Percentiles rank a stretch among this genome's conserved stretches.
Evolutionary conservation across 257 asterid genomes (phyloP).

Genomic region (Solanum microdontum): DNA sequence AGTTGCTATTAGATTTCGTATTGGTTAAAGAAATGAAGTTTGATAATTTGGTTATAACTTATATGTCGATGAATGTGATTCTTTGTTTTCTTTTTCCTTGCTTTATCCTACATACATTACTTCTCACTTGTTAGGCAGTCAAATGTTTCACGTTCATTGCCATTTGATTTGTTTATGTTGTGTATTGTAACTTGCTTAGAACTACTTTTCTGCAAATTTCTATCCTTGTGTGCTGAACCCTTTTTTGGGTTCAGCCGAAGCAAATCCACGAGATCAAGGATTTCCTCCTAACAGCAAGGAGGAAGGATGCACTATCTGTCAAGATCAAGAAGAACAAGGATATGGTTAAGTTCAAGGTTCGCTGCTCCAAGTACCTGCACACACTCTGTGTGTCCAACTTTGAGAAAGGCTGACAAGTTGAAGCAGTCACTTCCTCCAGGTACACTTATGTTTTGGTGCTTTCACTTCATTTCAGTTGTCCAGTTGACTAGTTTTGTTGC

Average conservation of each 20-base stretch:
- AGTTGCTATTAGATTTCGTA: neutral
- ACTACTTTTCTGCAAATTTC: neutral
- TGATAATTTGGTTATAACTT: neutral
- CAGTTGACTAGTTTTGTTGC: neutral
- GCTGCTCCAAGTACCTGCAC: conserved; percentile 25
- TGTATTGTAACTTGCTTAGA: neutral
- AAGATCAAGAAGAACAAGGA: conserved; percentile 26
- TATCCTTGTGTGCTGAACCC: no score
- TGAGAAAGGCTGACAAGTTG: conserved; percentile 27
- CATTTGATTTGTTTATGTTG: neutral
- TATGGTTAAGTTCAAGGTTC: conserved; percentile 23
- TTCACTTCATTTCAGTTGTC: no score
- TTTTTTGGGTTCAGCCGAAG: conserved; percentile 1
- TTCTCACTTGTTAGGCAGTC: fast-evolving
- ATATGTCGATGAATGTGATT: neutral
- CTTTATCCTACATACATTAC: neutral
- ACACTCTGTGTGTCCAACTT: conserved; percentile 13
- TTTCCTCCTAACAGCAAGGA: conserved; percentile 24
- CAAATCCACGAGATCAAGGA: conserved; percentile 25
- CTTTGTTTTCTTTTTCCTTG: neutral
- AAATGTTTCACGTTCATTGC: neutral
- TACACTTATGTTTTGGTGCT: neutral
- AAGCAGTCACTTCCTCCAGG: conserved; percentile 34
- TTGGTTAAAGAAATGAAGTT: neutral
- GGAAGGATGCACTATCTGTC: conserved; percentile 21